Conservation (phyloP, 495 filamentous ascomycete species). For the Sporormia fimetaria region DNA sequence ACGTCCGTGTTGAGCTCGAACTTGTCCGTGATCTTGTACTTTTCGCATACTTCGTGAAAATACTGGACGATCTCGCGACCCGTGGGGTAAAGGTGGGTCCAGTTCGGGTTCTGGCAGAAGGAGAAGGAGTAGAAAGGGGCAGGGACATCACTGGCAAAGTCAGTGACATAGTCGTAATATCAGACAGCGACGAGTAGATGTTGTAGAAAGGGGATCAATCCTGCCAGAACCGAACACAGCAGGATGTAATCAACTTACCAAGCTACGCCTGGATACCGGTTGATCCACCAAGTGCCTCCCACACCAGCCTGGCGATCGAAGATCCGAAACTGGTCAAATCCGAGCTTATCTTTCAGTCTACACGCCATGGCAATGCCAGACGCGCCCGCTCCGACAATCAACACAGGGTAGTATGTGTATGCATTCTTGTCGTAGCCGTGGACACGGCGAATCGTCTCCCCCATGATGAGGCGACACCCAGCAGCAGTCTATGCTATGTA, state of each 20-base stretch:
- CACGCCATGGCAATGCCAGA: slow-evolving; percentile 58
- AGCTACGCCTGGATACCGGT: slow-evolving; percentile 54
- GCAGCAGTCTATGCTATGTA: neutral
- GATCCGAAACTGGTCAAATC: slow-evolving; percentile 52
- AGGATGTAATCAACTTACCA: too few species aligned
- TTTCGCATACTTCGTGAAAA: slow-evolving; percentile 45
- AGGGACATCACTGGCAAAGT: slow-evolving; percentile 8
- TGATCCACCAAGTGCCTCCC: slow-evolving; percentile 60
- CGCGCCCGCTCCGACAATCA: slow-evolving; percentile 50
- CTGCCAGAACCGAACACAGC: too few species aligned
- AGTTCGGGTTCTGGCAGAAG: slow-evolving; percentile 47
- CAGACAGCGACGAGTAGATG: too few species aligned
- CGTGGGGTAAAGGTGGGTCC: slow-evolving; percentile 45
- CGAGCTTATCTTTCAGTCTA: slow-evolving; percentile 46
- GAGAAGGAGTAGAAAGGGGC: slow-evolving; percentile 53
- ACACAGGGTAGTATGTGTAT: slow-evolving; percentile 46
- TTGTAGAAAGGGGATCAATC: too few species aligned
- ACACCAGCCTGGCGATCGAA: slow-evolving; percentile 51
- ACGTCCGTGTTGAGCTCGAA: slow-evolving; percentile 51
- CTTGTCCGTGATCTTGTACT: slow-evolving; percentile 48
- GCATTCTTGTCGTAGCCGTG: slow-evolving; percentile 39
- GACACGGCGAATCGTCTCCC: slow-evolving; percentile 36
- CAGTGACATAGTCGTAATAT: too few species aligned
- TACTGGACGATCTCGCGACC: slow-evolving; percentile 50
- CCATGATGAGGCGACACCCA: slow-evolving; percentile 10